phyloP scores from a whole-genome alignment of 176 grass and related monocot species.

The Microstegium vimineum region DNA sequence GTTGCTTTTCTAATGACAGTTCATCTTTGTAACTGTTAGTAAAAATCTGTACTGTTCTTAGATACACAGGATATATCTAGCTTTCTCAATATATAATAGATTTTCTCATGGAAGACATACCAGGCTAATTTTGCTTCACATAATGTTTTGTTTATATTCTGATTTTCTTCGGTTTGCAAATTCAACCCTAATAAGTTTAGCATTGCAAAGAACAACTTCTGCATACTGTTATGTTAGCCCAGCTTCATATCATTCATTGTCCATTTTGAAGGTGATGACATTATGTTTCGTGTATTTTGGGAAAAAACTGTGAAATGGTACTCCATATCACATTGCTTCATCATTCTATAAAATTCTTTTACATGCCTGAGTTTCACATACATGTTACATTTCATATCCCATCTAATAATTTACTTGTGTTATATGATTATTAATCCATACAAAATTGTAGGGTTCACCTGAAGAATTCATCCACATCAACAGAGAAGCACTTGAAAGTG shows the following conservation, averaged over 20 bases:
- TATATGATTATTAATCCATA: conserved; percentile 15
- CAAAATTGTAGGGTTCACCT: conserved; percentile 60
- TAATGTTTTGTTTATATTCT: not conserved
- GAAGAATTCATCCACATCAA: conserved; percentile 94
- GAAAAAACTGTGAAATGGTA: too few relatives aligned
- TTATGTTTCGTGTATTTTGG: too few relatives aligned
- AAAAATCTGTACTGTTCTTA: not conserved
- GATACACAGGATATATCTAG: not conserved
- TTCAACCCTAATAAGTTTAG: conserved; percentile 7
- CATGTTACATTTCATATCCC: not conserved
- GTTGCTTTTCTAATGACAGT: not conserved
- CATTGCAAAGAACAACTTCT: conserved; percentile 9
- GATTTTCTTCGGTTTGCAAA: conserved; percentile 1
- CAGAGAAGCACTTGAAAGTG: conserved; percentile 96
- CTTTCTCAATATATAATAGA: conserved; percentile 16
- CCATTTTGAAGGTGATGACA: not conserved
- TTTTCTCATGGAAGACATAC: not conserved
- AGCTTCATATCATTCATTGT: conserved; percentile 17
- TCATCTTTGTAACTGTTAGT: not conserved
- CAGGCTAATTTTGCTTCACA: not conserved
- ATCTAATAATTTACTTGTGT: conserved; percentile 13
- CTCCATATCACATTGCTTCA: too few relatives aligned
- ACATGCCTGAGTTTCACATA: not conserved
- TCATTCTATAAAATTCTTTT: too few relatives aligned
- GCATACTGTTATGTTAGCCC: not conserved